Evolutionary conservation across 129 eudicot species (phyloP), one percentile per base, ranked within the genome.

Genomic region (Chrysanthemum lavandulifolium): DNA sequence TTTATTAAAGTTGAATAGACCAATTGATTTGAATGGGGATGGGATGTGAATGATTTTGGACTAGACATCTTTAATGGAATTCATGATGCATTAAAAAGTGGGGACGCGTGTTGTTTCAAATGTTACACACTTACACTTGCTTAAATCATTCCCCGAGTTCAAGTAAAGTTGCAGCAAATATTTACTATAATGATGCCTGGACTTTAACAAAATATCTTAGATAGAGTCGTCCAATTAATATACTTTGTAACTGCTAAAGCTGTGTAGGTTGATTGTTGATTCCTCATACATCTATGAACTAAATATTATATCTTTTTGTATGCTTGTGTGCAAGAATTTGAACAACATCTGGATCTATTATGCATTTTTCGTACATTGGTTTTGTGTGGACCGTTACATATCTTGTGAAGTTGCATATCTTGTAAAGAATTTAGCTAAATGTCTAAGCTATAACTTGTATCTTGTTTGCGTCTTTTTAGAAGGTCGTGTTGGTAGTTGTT

Each of bases 161-260:
- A 69, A 31, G 33, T 10, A 18, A 33, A 70, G 74, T 51, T 31
- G 53, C 65, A 16, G 33, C 51, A 53, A 69, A 23, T 16, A 40
- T 71, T 36, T 9, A 45, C 19, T 16, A 36, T 40, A 71, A 40
- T 11, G 18, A 18, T 18, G 45, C 21, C 1, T 56, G 43, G 49
- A 21, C 65, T 12, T 59, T 57, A 4, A 2, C n/a, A 6, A 13
- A 31, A 56, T 2, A 36, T 18, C 14, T 40, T 45, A 57, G 14
- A 54, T 69, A 49, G 5, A 14, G 33, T 14, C 2, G 14, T 15
- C 18, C 2, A 0, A 0, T 53, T n/a, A 12, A 2, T 3, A 55
- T 7, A 40, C 10, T 40, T 10, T 10, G 10, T 40, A 25, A 15
- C 18, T 16, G 23, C 62, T 53, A 51, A 73, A 48, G 5, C 31